Evolutionary conservation across 2,329 filamentous ascomycete species (phyloP), one percentile per base, ranked within the genome.

Genomic region (Bertia moriformis): DNA sequence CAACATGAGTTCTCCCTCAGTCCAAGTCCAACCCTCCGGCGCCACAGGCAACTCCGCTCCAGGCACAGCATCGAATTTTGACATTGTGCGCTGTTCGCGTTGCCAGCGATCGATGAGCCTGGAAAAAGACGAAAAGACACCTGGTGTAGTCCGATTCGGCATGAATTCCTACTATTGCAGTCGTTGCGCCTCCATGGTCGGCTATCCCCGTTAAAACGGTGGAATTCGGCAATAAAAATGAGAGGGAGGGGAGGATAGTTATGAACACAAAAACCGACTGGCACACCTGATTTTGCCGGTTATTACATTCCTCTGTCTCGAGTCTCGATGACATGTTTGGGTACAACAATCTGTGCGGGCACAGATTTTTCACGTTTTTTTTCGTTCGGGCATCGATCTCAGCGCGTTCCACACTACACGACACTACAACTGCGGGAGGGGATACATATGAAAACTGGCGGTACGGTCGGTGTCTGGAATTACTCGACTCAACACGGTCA

Each of bases 131-230:
- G 47, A 52, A 4, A 55, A 57, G 4, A 49, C 54, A 7, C 46
- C 53, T 22, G 58, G 55, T 4, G 55, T 55, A 2, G 58, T 66
- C 14, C 59, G 58, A 36, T 65, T 65, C 47, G 62, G 61, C 40
- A 61, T 63, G 52, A 67, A 66, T 43, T 63, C 60, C 15, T 66
- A 66, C 44, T 67, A 67, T 46, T 67, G 63, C 48, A 55, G 49
- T 38, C 58, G 60, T 38, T 64, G 61, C 43, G 61, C 61, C 17
- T 54, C 53, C 14, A 60, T 62, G 52, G 61, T 63, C 35, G 61
- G 61, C 22, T 63, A 61, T 44, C 52, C 51, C 17, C 49, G 52
- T 32, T 61, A 58, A 63, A 18, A 3, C 5, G 24, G 10, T n/a
- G 10, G 24, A 10, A 10, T 29, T n/a, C 24, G 24, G n/a, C 24